Evolutionary conservation across 2,329 filamentous ascomycete genomes (phyloP).

Genomic region (Gyromitra esculenta): DNA sequence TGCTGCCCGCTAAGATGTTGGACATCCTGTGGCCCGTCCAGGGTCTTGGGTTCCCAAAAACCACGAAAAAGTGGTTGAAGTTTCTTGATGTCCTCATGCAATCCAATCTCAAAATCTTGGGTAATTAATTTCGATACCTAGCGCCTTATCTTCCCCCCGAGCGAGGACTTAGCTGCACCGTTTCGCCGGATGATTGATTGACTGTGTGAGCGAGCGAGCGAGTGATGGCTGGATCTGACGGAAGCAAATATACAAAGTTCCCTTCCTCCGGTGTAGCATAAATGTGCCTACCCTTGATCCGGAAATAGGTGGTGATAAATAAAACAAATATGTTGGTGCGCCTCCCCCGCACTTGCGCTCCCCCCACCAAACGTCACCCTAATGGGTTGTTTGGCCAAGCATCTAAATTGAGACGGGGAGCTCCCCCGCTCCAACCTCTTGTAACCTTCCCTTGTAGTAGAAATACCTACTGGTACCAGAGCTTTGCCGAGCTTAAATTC

Average conservation of each 20-base stretch:
- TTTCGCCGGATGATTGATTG: slow-evolving; percentile 18
- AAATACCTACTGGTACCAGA: neutral
- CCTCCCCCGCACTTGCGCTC: slow-evolving; percentile 36
- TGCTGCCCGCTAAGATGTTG: neutral
- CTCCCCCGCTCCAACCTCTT: slow-evolving; percentile 24
- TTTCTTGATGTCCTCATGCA: neutral
- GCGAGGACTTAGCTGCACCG: slow-evolving; percentile 7
- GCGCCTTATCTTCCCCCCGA: slow-evolving; percentile 4
- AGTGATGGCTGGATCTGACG: neutral
- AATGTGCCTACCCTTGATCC: slow-evolving; percentile 30
- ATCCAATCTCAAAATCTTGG: neutral
- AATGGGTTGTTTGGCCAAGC: slow-evolving; percentile 19
- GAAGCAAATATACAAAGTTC: slow-evolving; percentile 35
- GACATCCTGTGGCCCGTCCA: slow-evolving; percentile 29
- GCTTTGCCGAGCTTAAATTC: slow-evolving; percentile 26
- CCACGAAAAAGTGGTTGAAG: slow-evolving; percentile 5
- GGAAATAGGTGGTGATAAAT: slow-evolving; percentile 26
- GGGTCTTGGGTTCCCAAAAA: slow-evolving; percentile 9
- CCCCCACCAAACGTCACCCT: slow-evolving; percentile 36
- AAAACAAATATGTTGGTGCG: slow-evolving; percentile 30
- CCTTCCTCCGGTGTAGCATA: slow-evolving; percentile 37
- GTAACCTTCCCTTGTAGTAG: slow-evolving; percentile 16
- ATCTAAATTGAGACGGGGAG: slow-evolving; percentile 25
- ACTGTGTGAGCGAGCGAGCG: neutral
- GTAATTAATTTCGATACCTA: neutral